Base-by-base conservation (phyloP, 345 rosid genomes). In the Passiflora organensis region DNA sequence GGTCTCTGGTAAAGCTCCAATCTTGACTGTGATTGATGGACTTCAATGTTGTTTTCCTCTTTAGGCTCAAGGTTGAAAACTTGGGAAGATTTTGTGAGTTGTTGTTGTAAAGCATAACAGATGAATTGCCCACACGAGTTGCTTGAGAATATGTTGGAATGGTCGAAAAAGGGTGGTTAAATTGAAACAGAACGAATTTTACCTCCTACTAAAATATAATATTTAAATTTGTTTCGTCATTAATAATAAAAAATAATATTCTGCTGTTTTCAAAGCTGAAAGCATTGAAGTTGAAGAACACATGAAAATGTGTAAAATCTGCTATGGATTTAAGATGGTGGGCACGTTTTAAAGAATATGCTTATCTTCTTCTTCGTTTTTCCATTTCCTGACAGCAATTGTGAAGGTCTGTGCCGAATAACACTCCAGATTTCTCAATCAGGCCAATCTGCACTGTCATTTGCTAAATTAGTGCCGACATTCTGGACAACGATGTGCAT, bases 21-120 rank as follows among this genome's bases (percentile, higher is more conserved):
- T 32, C 42, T 64, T 58, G 68, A 44, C 67, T 34, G 52, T 47
- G 44, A 32, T 22, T 32, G 18, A 18, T 55, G 23, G 43, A 47
- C 48, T 15, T 16, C 5, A 4, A 13, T 24, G 28, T 20, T 19
- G 6, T 41, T n/a, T 45, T 36, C 13, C 19, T 43, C 28, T 44
- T 13, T 21, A 6, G 18, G 3, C 36, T 49, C 51, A 9, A 43
- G 22, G 53, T 49, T 15, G 62, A 54, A 70, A 39, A 55, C 42
- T 41, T 10, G 44, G 17, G 32, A 32, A 47, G 32, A 24, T 21
- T 47, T 6, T 15, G 32, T 10, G 37, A 37, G 41, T 24, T 32
- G 39, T 21, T 15, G 11, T 6, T 15, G 43, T 23, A 37, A 16
- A 15, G 15, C 6, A 42, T n/a, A 8, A 17, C 1, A 4, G 25